Conservation (phyloP, 2,329 filamentous ascomycete genomes). For the Drechslerella stenobrocha region DNA sequence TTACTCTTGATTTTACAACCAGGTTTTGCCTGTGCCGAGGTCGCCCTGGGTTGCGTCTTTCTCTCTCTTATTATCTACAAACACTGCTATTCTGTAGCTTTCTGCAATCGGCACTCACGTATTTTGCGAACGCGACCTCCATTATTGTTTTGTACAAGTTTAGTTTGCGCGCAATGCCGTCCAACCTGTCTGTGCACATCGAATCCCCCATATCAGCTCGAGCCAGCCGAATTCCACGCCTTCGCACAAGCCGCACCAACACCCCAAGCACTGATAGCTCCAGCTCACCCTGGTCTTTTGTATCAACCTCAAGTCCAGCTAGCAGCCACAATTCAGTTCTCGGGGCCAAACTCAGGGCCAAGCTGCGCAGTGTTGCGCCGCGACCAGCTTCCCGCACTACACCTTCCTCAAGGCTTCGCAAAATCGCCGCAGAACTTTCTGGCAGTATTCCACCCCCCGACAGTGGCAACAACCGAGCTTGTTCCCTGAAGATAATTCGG, state of each 20-base stretch:
- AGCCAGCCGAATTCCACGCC: slow-evolving; percentile 17
- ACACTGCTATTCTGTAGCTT: no score
- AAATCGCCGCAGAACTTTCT: background rate
- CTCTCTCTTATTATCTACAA: no score
- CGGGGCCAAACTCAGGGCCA: slow-evolving; percentile 12
- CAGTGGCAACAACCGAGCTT: background rate
- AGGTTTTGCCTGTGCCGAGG: no score
- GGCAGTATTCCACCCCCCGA: background rate
- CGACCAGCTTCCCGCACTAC: no score
- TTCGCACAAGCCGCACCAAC: background rate
- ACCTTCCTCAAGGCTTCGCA: background rate
- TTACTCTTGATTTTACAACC: no score
- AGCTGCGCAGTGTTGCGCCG: slow-evolving; percentile 17
- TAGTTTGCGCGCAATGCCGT: no score
- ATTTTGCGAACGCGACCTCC: no score
- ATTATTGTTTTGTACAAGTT: no score
- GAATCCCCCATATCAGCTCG: background rate
- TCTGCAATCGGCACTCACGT: no score
- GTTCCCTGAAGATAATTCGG: background rate
- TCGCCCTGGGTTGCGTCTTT: no score
- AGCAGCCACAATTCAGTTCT: slow-evolving; percentile 9
- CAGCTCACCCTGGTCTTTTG: background rate
- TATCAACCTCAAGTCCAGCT: background rate
- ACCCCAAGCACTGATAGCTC: background rate
- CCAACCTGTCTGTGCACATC: no score